Percentiles rank a stretch among this genome's conserved stretches.
These are phyloP conservation scores for Eucalyptus erythrocorys DNA, from an alignment of 345 rosid species.

Conservation along the genomic window DNA sequence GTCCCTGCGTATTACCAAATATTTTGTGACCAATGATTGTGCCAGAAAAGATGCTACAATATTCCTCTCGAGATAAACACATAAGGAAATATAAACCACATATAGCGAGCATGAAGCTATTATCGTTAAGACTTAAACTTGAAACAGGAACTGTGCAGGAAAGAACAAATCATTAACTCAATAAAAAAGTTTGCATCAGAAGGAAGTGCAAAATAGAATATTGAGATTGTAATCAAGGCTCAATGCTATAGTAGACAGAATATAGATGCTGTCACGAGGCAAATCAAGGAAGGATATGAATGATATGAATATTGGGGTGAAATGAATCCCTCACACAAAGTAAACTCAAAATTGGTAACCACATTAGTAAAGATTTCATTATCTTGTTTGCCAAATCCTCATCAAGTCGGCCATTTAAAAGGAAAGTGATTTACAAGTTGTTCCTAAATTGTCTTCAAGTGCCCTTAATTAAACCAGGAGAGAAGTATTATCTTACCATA, in stretches of 20 bases:
- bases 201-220: background rate
- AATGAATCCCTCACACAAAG: background rate
- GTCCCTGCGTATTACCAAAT: conserved; percentile 10
- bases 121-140: background rate
- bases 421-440: background rate
- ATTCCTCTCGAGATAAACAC: background rate
- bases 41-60: background rate
- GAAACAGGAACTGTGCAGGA: background rate
- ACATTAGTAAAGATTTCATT: background rate
- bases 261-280: background rate
- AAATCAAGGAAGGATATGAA: background rate
- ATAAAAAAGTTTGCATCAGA: background rate
- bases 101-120: background rate
- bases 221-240: background rate
- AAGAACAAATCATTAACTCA: background rate
- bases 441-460: background rate
- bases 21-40: background rate
- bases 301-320: background rate
- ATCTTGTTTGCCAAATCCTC: background rate
- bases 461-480: background rate
- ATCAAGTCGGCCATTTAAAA: background rate
- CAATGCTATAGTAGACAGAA: background rate
- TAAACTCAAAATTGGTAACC: background rate
- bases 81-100: background rate
- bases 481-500: background rate